These are phyloP conservation scores for Mediolabrus comicus DNA, from an alignment of 108 stramenopile species.

Conservation along the genomic window DNA sequence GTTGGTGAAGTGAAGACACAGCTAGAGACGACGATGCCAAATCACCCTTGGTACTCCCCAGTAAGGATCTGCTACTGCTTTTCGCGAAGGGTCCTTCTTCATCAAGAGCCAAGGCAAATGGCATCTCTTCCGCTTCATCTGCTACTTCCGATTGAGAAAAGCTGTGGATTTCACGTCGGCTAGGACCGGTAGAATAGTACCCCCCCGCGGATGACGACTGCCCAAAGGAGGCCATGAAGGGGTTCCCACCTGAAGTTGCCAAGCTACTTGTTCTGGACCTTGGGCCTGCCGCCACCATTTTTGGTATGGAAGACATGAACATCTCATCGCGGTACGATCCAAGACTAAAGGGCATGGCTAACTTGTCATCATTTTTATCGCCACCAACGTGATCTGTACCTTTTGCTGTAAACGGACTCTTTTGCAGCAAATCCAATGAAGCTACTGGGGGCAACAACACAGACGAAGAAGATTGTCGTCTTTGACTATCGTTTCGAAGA, in stretches of 20 bases:
- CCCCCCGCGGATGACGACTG: slow-evolving; percentile 4
- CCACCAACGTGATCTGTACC: background rate
- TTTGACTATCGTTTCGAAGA: slow-evolving; percentile 2
- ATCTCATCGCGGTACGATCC: slow-evolving; percentile 37
- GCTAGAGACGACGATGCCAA: slow-evolving; percentile 35
- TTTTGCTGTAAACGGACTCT: slow-evolving; percentile 25
- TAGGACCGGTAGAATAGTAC: slow-evolving; percentile 16
- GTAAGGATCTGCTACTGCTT: slow-evolving; percentile 29
- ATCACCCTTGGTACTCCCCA: slow-evolving; percentile 20
- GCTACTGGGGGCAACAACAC: slow-evolving; percentile 38
- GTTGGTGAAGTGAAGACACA: slow-evolving; percentile 39
- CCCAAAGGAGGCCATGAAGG: slow-evolving; percentile 8
- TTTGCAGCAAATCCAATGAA: slow-evolving; percentile 39
- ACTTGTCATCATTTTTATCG: slow-evolving; percentile 3
- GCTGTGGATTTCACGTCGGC: slow-evolving; percentile 1
- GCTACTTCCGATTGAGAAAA: background rate
- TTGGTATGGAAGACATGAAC: slow-evolving; percentile 31
- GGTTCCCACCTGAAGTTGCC: slow-evolving; percentile 9
- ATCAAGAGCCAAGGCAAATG: slow-evolving; percentile 38
- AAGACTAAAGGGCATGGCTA: slow-evolving; percentile 15
- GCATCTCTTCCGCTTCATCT: slow-evolving; percentile 37
- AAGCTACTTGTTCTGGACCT: slow-evolving; percentile 17
- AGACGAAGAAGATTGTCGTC: slow-evolving; percentile 29
- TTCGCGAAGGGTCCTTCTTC: slow-evolving; percentile 18
- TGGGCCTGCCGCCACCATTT: slow-evolving; percentile 32